Evolutionary conservation across 2,329 filamentous ascomycete species (phyloP).

Genomic region (Aureobasidium sp.): DNA sequence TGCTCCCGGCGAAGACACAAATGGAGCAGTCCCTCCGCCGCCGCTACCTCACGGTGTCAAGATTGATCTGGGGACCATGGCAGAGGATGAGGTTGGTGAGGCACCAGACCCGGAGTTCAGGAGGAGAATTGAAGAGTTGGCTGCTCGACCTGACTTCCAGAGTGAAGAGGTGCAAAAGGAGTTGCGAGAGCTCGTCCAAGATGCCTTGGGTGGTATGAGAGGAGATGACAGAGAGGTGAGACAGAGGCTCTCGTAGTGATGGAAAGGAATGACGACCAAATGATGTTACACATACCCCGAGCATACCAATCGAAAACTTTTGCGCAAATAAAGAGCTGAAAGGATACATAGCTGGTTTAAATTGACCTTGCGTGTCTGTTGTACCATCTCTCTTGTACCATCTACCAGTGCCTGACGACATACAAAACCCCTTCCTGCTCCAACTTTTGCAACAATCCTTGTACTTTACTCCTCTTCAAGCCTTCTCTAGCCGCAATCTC

Average conservation of each 20-base stretch:
- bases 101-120: conserved; percentile 75
- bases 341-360: too few species aligned
- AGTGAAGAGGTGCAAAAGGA: conserved; percentile 72
- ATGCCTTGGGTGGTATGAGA: conserved; percentile 53
- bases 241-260: neutral
- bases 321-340: too few species aligned
- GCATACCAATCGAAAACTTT: neutral
- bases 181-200: conserved; percentile 69
- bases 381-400: too few species aligned
- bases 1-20: conserved; percentile 18
- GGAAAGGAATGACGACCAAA: too few species aligned
- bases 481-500: conserved; percentile 79
- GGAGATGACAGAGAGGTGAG: neutral
- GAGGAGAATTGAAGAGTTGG: conserved; percentile 80
- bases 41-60: conserved; percentile 68
- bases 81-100: conserved; percentile 48
- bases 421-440: conserved; percentile 17
- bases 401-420: conserved; percentile 19
- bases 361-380: too few species aligned
- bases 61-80: conserved; percentile 70
- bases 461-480: conserved; percentile 66
- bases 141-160: conserved; percentile 74
- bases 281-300: neutral
- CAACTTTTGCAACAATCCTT: conserved; percentile 15
- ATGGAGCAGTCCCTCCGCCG: conserved; percentile 42